Evolutionary conservation across 164 flowering plant species (phyloP).

Genomic region (Piper betle): DNA sequence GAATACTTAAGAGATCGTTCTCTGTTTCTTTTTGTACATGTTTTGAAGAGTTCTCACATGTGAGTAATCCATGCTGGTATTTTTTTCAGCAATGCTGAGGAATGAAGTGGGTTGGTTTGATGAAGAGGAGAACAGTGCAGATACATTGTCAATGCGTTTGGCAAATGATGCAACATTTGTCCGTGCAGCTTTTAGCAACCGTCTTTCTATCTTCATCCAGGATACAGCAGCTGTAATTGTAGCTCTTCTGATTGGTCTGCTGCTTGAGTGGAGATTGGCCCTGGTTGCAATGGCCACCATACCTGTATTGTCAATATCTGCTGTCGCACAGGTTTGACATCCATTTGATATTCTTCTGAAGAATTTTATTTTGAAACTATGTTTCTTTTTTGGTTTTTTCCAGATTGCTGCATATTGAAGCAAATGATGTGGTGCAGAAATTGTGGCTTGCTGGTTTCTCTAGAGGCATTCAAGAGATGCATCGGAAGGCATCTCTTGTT

Average conservation of each 20-base stretch:
- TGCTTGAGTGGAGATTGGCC: constrained; percentile 85
- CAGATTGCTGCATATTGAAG: not conserved
- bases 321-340: constrained; percentile 76
- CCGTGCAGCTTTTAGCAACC: constrained; percentile 94
- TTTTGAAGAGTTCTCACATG: not conserved
- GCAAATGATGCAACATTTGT: constrained; percentile 99
- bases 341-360: not conserved
- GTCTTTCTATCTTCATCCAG: constrained; percentile 90
- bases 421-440: constrained; percentile 33
- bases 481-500: constrained; percentile 87
- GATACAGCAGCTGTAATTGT: constrained; percentile 80
- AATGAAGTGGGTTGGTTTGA: constrained; percentile 99
- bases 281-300: constrained; percentile 88
- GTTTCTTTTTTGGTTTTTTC: not conserved
- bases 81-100: constrained; percentile 71
- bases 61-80: constrained; percentile 1
- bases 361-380: not conserved
- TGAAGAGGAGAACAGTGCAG: constrained; percentile 93
- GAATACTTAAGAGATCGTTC: not conserved
- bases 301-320: constrained; percentile 73
- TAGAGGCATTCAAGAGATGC: constrained; percentile 97
- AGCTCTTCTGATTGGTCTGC: constrained; percentile 77
- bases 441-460: constrained; percentile 99
- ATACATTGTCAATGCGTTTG: constrained; percentile 86
- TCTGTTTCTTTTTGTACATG: not conserved